phyloP scores from a whole-genome alignment of 2,329 filamentous ascomycete genomes.

The Mycosphaerella sp. region DNA sequence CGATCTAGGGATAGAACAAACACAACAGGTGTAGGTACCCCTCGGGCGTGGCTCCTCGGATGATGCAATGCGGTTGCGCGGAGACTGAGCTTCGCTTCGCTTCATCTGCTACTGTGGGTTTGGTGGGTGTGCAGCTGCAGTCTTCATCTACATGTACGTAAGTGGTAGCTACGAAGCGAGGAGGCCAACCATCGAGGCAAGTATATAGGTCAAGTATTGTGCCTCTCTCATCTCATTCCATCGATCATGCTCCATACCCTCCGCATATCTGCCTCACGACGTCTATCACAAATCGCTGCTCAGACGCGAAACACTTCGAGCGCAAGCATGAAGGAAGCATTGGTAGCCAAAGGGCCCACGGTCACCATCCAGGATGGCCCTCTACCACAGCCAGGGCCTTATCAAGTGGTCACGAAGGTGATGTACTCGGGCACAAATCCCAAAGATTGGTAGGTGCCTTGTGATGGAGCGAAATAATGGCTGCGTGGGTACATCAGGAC shows the following conservation, averaged over 20 bases:
- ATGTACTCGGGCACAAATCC: slow-evolving; percentile 31
- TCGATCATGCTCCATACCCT: slow-evolving; percentile 15
- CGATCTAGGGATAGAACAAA: neutral
- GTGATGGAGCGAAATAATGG: neutral
- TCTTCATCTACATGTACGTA: no score
- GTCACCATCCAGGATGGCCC: slow-evolving; percentile 37
- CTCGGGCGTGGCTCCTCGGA: neutral
- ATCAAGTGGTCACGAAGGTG: slow-evolving; percentile 32
- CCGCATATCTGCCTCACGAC: slow-evolving; percentile 17
- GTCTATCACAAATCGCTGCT: slow-evolving; percentile 18
- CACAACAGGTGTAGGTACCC: neutral
- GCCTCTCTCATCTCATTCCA: neutral
- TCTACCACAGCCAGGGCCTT: slow-evolving; percentile 36
- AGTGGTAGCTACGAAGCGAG: no score
- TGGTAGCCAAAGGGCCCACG: slow-evolving; percentile 32
- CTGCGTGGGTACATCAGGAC: neutral
- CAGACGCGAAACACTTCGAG: slow-evolving; percentile 17
- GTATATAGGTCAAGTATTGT: neutral
- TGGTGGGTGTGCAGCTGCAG: no score
- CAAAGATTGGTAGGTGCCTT: slow-evolving; percentile 27
- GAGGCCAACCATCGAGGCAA: neutral
- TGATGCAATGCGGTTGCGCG: neutral
- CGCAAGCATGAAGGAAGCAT: slow-evolving; percentile 35
- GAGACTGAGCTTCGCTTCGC: neutral
- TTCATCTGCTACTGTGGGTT: no score